Conservation (phyloP, 768 basidiomycete genomes). For the Ramaria sp. region DNA sequence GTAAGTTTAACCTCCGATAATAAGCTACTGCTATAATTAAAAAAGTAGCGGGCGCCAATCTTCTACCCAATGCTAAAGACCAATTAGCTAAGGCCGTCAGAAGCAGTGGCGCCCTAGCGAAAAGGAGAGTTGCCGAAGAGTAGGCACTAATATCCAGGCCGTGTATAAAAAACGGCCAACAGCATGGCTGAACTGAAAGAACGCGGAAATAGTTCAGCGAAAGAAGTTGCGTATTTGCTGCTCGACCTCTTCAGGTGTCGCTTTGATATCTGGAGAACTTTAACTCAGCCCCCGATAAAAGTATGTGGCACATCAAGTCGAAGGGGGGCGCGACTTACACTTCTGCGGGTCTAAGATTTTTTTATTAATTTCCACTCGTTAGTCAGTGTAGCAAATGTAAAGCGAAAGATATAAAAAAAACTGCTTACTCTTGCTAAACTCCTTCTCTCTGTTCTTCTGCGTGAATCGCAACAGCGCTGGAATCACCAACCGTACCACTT, state of each 20-base stretch:
- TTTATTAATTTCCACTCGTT: not conserved
- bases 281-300: constrained; percentile 12
- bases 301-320: not conserved
- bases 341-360: constrained; percentile 56
- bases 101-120: no score
- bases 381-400: not conserved
- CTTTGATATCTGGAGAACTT: constrained; percentile 56
- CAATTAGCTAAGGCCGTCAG: no score
- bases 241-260: constrained; percentile 66
- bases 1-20: no score
- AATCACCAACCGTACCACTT: constrained; percentile 66
- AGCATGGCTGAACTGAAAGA: not conserved
- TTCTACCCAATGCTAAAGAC: no score
- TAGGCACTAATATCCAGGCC: no score
- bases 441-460: constrained; percentile 67
- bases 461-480: constrained; percentile 65
- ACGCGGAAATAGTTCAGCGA: not conserved
- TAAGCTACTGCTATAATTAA: no score
- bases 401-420: not conserved
- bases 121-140: no score
- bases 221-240: constrained; percentile 52
- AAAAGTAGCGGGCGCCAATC: no score
- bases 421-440: constrained; percentile 71
- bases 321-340: constrained; percentile 38
- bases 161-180: no score